These are phyloP conservation scores for Pontederia crassipes DNA, from an alignment of 176 grass and related monocot species.

Conservation along the genomic window DNA sequence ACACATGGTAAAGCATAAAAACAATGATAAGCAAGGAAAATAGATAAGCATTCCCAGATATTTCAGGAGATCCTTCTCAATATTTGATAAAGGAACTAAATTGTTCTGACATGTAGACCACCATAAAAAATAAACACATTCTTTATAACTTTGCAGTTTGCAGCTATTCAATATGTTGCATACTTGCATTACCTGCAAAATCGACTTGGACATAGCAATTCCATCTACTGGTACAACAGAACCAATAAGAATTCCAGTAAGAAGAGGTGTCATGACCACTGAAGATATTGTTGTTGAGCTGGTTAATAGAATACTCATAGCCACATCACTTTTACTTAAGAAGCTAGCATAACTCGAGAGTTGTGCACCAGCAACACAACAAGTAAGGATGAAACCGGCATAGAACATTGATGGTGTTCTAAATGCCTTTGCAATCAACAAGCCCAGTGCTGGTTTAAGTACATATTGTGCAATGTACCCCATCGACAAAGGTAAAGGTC, in stretches of 20 bases:
- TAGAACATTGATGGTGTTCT: constrained; percentile 55
- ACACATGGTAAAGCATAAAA: no score
- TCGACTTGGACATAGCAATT: constrained; percentile 83
- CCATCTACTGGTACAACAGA: constrained; percentile 82
- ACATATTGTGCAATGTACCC: constrained; percentile 71
- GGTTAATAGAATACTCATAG: constrained; percentile 82
- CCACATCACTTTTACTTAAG: constrained; percentile 85
- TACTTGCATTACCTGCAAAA: constrained; percentile 55
- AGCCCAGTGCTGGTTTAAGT: constrained; percentile 60
- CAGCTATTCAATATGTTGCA: neutral
- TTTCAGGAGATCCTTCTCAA: no score
- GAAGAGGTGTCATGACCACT: constrained; percentile 68
- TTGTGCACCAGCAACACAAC: constrained; percentile 74
- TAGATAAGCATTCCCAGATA: no score
- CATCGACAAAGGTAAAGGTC: constrained; percentile 58
- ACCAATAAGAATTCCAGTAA: constrained; percentile 74
- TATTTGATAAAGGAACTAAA: no score
- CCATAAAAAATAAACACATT: neutral
- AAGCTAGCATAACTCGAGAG: constrained; percentile 91
- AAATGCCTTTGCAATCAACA: constrained; percentile 65
- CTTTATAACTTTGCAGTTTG: constrained; percentile 1
- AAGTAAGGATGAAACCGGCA: constrained; percentile 78
- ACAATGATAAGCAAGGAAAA: no score
- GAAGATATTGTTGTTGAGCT: constrained; percentile 88
- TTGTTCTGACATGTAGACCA: no score